Percentiles rank a stretch among this genome's conserved stretches.
These are phyloP conservation scores for Aspergillus ustus DNA, from an alignment of 2,329 filamentous ascomycete genomes.

Conservation along the genomic window DNA sequence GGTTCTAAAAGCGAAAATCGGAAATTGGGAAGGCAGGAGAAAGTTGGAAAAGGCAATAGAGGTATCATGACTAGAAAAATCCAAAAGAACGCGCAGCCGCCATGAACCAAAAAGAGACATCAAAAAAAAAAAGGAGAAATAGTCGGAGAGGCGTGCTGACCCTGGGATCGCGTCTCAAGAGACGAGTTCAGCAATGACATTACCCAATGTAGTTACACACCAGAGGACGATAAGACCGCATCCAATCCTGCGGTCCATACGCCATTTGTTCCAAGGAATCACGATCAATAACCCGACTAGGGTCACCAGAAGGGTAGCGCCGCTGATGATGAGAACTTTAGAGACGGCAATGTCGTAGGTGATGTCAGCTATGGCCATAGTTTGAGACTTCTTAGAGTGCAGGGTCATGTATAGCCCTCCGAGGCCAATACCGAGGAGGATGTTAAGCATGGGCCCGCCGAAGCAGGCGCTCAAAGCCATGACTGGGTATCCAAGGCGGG, in stretches of 20 bases:
- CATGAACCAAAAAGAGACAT: not conserved
- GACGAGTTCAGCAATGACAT: slow-evolving; percentile 76
- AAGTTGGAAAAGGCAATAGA: not conserved
- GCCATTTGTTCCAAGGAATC: slow-evolving; percentile 85
- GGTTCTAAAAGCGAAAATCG: not conserved
- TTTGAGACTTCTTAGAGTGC: slow-evolving; percentile 42
- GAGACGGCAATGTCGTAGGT: slow-evolving; percentile 84
- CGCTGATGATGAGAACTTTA: slow-evolving; percentile 82
- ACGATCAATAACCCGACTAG: slow-evolving; percentile 76
- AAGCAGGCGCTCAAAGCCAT: slow-evolving; percentile 97
- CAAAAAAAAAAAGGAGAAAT: not conserved
- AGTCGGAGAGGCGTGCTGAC: not conserved
- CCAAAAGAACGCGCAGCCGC: not conserved
- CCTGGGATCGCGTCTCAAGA: slow-evolving; percentile 19
- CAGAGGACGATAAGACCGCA: slow-evolving; percentile 80
- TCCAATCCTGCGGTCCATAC: slow-evolving; percentile 81
- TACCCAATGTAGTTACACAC: slow-evolving; percentile 77
- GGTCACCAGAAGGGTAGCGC: slow-evolving; percentile 80
- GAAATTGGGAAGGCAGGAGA: not conserved
- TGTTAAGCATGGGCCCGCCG: slow-evolving; percentile 98
- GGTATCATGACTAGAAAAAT: slow-evolving; percentile 2
- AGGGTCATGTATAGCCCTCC: slow-evolving; percentile 88
- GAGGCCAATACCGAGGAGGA: slow-evolving; percentile 90
- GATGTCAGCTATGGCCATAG: slow-evolving; percentile 34
- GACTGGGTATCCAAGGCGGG: slow-evolving; percentile 88